Evolutionary conservation across 805 yeast genomes (phyloP).

Genomic region (Nakazawaea populi): DNA sequence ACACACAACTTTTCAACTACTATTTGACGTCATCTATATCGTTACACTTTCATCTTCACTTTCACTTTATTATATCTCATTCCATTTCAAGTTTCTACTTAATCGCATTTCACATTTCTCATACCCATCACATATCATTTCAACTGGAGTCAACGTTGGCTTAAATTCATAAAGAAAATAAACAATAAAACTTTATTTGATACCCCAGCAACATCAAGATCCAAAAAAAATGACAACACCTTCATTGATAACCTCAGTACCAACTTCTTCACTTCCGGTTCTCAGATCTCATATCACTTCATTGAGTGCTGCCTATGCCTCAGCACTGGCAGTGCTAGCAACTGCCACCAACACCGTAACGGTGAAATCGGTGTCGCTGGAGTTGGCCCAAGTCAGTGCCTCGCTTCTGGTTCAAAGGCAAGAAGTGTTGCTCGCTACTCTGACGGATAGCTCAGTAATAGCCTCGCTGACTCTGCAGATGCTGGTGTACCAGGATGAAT

Average conservation of each 20-base stretch:
- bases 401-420: not conserved
- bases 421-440: conserved; percentile 22
- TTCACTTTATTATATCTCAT: too few species aligned
- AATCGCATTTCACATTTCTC: too few species aligned
- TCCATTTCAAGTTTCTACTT: too few species aligned
- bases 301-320: not conserved
- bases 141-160: too few species aligned
- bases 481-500: conserved; percentile 2
- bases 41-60: too few species aligned
- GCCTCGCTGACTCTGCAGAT: conserved; percentile 17
- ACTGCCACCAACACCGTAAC: not conserved
- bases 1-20: too few species aligned
- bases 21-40: too few species aligned
- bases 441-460: conserved; percentile 20
- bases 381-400: not conserved
- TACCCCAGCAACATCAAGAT: too few species aligned
- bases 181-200: too few species aligned
- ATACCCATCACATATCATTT: too few species aligned
- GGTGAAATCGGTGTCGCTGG: not conserved
- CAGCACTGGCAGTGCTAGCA: not conserved
- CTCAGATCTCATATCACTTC: not conserved
- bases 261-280: not conserved
- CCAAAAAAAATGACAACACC: not conserved
- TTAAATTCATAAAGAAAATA: too few species aligned
- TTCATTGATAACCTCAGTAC: not conserved